Conservation (phyloP, 306 rosid species). For the Sesbania bispinosa region DNA sequence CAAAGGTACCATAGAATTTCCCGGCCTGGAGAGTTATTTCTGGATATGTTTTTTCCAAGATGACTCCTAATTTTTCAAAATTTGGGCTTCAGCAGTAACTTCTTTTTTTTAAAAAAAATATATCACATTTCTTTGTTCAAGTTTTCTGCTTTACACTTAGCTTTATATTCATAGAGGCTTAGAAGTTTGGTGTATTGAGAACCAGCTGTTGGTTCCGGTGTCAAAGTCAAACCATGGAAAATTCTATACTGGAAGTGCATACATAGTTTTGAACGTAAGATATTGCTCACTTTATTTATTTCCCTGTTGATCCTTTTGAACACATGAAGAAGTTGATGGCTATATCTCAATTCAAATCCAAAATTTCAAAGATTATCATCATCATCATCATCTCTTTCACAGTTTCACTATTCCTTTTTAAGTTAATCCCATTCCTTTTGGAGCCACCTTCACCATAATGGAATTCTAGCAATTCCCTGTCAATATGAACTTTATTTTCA, state of each 20-base stretch:
- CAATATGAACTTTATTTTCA: slow-evolving; percentile 1
- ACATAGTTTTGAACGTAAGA: slow-evolving; percentile 80
- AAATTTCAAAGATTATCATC: neutral
- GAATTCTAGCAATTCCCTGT: slow-evolving; percentile 16
- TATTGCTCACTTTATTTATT: slow-evolving; percentile 25
- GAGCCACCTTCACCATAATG: slow-evolving; percentile 2
- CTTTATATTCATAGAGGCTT: slow-evolving; percentile 58
- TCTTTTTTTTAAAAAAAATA: neutral
- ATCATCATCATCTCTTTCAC: slow-evolving; percentile 2
- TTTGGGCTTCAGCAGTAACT: slow-evolving; percentile 1
- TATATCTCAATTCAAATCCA: neutral
- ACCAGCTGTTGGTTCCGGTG: slow-evolving; percentile 53
- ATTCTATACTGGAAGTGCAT: slow-evolving; percentile 84
- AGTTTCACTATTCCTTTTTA: neutral
- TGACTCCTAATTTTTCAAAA: slow-evolving; percentile 7
- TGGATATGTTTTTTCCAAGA: neutral
- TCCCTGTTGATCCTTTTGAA: slow-evolving; percentile 16
- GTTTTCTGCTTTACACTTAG: slow-evolving; percentile 46
- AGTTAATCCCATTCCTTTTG: slow-evolving; percentile 17
- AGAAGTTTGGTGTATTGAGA: slow-evolving; percentile 94
- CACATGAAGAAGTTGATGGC: neutral
- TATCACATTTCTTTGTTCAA: slow-evolving; percentile 20
- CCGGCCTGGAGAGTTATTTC: neutral
- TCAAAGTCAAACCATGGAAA: slow-evolving; percentile 66
- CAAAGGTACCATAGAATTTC: too few species aligned